A percentile compares a stretch with the other conserved stretches of the same genome.
Conservation (phyloP, 2,329 filamentous ascomycete species). For the Sphaceloma murrayae region DNA sequence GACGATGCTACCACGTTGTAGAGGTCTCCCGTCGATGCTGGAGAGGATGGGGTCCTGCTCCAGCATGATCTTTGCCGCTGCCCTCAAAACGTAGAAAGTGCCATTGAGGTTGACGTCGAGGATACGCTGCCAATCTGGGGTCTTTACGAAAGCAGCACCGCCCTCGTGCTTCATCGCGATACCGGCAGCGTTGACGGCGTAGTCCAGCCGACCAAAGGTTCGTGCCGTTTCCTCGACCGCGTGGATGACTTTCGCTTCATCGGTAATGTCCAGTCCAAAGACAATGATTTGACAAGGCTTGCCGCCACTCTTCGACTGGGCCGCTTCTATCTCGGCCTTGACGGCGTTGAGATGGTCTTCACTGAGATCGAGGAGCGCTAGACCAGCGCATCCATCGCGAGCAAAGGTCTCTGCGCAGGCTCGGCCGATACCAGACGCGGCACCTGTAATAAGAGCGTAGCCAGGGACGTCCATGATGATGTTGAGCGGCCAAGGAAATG, state of each 20-base stretch:
- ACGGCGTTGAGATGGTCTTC: conserved; percentile 19
- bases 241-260: conserved; percentile 26
- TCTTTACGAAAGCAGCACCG: conserved; percentile 31
- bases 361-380: conserved; percentile 32
- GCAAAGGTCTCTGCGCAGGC: conserved; percentile 33
- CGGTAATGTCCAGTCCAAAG: conserved; percentile 24
- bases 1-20: conserved; percentile 30
- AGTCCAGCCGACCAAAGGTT: conserved; percentile 34
- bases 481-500: too few relatives aligned
- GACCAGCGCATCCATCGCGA: conserved; percentile 30
- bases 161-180: conserved; percentile 33
- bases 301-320: background rate
- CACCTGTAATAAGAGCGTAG: conserved; percentile 19
- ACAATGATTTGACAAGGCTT: background rate
- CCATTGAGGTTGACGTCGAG: conserved; percentile 38
- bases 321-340: conserved; percentile 19
- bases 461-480: conserved; percentile 26
- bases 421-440: conserved; percentile 29
- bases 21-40: conserved; percentile 28
- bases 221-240: conserved; percentile 25
- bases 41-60: conserved; percentile 35
- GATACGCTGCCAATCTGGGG: conserved; percentile 33
- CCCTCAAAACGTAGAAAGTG: conserved; percentile 35
- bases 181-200: conserved; percentile 36
- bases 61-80: conserved; percentile 36